Evolutionary conservation across 441 rosid species (phyloP).

Genomic region (Pelargonium australe): DNA sequence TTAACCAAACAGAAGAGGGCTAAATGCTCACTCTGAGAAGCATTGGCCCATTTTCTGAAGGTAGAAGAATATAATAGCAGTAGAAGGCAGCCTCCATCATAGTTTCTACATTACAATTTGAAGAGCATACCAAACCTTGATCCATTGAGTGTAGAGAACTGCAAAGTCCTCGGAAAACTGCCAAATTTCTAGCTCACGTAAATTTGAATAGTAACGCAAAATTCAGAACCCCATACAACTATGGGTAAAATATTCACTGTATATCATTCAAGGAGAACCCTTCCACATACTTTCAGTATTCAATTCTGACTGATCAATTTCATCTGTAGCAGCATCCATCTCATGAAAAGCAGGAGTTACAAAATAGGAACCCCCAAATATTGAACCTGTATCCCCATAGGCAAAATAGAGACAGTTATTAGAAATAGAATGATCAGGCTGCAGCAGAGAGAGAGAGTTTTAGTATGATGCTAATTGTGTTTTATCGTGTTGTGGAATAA

Average conservation of each 20-base stretch:
- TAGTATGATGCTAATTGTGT: too few relatives aligned
- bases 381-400: slow-evolving; percentile 42
- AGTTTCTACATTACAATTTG: slow-evolving; percentile 57
- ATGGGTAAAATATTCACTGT: slow-evolving; percentile 10
- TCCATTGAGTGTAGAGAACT: slow-evolving; percentile 59
- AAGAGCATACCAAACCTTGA: slow-evolving; percentile 71
- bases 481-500: too few relatives aligned
- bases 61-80: slow-evolving; percentile 80
- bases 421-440: not conserved
- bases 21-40: slow-evolving; percentile 64
- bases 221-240: slow-evolving; percentile 4
- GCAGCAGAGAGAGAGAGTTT: too few relatives aligned
- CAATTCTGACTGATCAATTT: slow-evolving; percentile 54
- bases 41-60: slow-evolving; percentile 80
- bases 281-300: slow-evolving; percentile 60
- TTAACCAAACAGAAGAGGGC: slow-evolving; percentile 14
- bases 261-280: slow-evolving; percentile 18
- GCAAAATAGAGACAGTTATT: slow-evolving; percentile 17
- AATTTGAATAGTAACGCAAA: slow-evolving; percentile 13
- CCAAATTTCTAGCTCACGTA: slow-evolving; percentile 19
- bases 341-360: slow-evolving; percentile 64
- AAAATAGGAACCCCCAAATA: slow-evolving; percentile 58
- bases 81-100: slow-evolving; percentile 46
- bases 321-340: slow-evolving; percentile 46
- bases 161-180: slow-evolving; percentile 84